Percentiles rank a stretch among this genome's conserved stretches.
Evolutionary conservation across 257 asterid species (phyloP).

Genomic region (Scutellaria barbata): DNA sequence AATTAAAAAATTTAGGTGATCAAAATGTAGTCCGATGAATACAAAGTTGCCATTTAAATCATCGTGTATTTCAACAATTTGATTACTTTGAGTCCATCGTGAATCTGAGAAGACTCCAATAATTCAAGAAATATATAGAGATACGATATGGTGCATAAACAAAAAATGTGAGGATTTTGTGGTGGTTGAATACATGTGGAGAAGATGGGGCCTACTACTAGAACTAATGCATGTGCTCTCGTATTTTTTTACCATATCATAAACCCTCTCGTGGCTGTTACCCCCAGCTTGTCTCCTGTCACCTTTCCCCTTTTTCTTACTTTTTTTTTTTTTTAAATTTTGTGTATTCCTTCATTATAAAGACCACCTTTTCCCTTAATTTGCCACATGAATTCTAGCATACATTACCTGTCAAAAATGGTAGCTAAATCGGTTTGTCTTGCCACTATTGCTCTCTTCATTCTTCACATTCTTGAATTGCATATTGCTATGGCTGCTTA

Average conservation of each 20-base stretch:
- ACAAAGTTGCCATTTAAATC: too few relatives aligned
- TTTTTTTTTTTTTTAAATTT: background rate
- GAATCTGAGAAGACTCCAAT: background rate
- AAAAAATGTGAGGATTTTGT: background rate
- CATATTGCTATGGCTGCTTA: slow-evolving; percentile 26
- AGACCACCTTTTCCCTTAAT: slow-evolving; percentile 6
- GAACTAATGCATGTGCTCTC: slow-evolving; percentile 29
- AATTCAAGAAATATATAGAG: background rate
- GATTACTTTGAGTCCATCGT: too few relatives aligned
- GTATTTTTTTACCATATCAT: too few relatives aligned
- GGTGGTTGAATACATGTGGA: slow-evolving; percentile 34
- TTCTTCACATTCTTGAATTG: slow-evolving; percentile 10
- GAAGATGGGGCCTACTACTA: slow-evolving; percentile 28
- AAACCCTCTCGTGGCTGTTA: slow-evolving; percentile 27
- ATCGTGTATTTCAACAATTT: too few relatives aligned
- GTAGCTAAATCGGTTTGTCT: slow-evolving; percentile 1
- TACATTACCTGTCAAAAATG: background rate
- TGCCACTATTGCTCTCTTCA: background rate
- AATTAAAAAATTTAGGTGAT: too few relatives aligned
- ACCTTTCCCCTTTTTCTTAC: background rate
- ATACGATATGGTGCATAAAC: background rate
- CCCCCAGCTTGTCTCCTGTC: slow-evolving; percentile 25
- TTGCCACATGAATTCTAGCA: background rate
- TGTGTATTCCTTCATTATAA: slow-evolving; percentile 8
- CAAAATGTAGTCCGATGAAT: too few relatives aligned